A percentile compares a stretch with the other conserved stretches of the same genome.
Evolutionary conservation across 2,329 filamentous ascomycete genomes (phyloP).

Genomic region (Colletotrichum australisinense): DNA sequence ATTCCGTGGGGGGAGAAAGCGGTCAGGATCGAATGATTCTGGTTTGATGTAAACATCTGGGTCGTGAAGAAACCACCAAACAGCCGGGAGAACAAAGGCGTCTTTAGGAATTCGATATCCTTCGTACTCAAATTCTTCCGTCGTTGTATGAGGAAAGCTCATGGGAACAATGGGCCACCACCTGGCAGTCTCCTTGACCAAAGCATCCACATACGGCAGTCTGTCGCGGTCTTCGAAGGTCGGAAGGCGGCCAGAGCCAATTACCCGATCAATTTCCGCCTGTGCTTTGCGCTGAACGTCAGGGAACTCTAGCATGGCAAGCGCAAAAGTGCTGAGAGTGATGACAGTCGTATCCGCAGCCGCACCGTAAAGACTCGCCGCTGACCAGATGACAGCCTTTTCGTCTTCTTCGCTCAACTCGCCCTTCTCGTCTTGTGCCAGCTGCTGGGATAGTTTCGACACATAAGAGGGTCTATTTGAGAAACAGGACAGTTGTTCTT

Average conservation of each 20-base stretch:
- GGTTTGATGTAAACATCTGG: conserved; percentile 69
- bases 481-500: conserved; percentile 40
- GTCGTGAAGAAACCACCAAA: conserved; percentile 66
- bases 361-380: conserved; percentile 43
- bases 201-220: conserved; percentile 44
- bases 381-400: conserved; percentile 40
- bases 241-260: conserved; percentile 44
- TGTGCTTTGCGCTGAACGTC: conserved; percentile 40
- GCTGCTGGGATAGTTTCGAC: conserved; percentile 39
- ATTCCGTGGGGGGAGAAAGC: conserved; percentile 44
- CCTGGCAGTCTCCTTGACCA: conserved; percentile 45
- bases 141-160: conserved; percentile 51
- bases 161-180: conserved; percentile 48
- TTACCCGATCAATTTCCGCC: conserved; percentile 41
- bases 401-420: conserved; percentile 37
- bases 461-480: conserved; percentile 41
- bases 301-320: conserved; percentile 41
- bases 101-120: conserved; percentile 28
- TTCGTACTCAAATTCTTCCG: conserved; percentile 33
- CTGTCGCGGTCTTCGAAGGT: conserved; percentile 40
- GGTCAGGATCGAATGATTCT: conserved; percentile 45
- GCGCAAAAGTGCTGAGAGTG: conserved; percentile 37
- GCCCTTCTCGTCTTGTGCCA: not conserved
- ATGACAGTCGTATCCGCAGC: conserved; percentile 45
- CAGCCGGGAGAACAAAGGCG: conserved; percentile 38